Percentiles rank a stretch among this genome's conserved stretches.
phyloP scores from a whole-genome alignment of 2,329 filamentous ascomycete species.

The Talaromyces sp. region DNA sequence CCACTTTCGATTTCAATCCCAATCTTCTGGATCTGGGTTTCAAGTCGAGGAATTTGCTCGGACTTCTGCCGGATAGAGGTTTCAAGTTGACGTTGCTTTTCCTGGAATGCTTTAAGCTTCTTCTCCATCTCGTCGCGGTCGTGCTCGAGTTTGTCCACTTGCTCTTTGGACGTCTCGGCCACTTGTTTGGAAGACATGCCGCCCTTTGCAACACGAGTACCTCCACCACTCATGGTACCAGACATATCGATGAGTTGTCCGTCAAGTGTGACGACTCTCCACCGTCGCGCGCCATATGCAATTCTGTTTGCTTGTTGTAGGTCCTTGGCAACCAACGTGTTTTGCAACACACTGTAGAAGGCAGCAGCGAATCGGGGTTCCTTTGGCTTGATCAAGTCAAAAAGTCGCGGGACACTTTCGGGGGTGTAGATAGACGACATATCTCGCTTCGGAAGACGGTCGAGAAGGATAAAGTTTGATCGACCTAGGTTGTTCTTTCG shows the following conservation, averaged over 20 bases:
- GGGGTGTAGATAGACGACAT: conserved; percentile 78
- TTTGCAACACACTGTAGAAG: conserved; percentile 92
- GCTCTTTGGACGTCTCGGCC: conserved; percentile 80
- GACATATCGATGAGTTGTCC: conserved; percentile 97
- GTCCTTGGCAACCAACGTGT: conserved; percentile 88
- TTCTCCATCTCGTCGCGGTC: conserved; percentile 82
- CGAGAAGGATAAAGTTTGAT: conserved; percentile 93
- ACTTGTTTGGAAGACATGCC: conserved; percentile 95
- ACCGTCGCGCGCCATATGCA: conserved; percentile 86
- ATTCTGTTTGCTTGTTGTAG: conserved; percentile 96
- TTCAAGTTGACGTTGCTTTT: conserved; percentile 77
- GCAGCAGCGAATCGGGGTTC: conserved; percentile 81
- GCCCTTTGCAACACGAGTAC: conserved; percentile 80
- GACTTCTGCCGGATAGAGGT: conserved; percentile 64
- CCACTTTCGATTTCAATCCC: conserved; percentile 82
- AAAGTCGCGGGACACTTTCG: conserved; percentile 84
- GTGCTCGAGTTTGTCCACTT: conserved; percentile 78
- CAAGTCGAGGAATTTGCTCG: conserved; percentile 73
- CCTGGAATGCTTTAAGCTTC: conserved; percentile 77
- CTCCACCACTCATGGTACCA: conserved; percentile 97
- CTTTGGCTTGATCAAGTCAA: conserved; percentile 87
- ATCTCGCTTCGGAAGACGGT: conserved; percentile 75
- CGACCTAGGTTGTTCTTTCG: conserved; percentile 95
- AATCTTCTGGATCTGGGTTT: conserved; percentile 89
- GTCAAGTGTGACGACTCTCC: conserved; percentile 92